Conservation (phyloP, 2,329 filamentous ascomycete genomes). For the Colletotrichum lentis region DNA sequence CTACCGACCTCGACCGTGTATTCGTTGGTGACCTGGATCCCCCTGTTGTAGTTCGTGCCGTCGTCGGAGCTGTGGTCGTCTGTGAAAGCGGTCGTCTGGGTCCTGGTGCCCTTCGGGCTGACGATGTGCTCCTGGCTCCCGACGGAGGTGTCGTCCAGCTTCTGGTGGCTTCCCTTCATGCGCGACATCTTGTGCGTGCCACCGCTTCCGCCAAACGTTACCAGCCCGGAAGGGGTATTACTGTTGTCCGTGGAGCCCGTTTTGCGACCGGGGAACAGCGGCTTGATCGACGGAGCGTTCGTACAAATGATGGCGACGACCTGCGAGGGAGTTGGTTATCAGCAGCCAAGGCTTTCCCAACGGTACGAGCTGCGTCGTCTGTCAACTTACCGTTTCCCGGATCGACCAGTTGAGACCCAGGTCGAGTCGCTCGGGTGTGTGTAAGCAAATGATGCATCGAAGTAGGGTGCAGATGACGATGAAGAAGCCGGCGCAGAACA, state of each 20-base stretch:
- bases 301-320: constrained; percentile 31
- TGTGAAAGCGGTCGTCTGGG: constrained; percentile 18
- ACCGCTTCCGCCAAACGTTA: constrained; percentile 29
- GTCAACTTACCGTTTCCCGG: constrained; percentile 29
- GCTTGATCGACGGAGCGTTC: constrained; percentile 33
- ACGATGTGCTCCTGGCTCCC: constrained; percentile 34
- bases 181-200: constrained; percentile 18
- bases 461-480: constrained; percentile 37
- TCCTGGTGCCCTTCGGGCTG: neutral
- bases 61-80: constrained; percentile 29
- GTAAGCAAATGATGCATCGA: constrained; percentile 33
- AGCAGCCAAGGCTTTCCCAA: neutral
- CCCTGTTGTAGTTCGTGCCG: neutral
- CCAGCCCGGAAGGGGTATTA: constrained; percentile 23
- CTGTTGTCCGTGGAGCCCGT: constrained; percentile 18
- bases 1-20: constrained; percentile 23
- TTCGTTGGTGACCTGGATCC: constrained; percentile 29
- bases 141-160: constrained; percentile 19
- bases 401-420: constrained; percentile 36
- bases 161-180: constrained; percentile 15
- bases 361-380: too few species aligned
- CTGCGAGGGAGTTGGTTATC: neutral
- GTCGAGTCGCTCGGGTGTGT: constrained; percentile 29
- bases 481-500: constrained; percentile 39
- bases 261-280: constrained; percentile 21